Evolutionary conservation across 2,329 filamentous ascomycete species (phyloP).

Genomic region (Corniculantispora saksenae): DNA sequence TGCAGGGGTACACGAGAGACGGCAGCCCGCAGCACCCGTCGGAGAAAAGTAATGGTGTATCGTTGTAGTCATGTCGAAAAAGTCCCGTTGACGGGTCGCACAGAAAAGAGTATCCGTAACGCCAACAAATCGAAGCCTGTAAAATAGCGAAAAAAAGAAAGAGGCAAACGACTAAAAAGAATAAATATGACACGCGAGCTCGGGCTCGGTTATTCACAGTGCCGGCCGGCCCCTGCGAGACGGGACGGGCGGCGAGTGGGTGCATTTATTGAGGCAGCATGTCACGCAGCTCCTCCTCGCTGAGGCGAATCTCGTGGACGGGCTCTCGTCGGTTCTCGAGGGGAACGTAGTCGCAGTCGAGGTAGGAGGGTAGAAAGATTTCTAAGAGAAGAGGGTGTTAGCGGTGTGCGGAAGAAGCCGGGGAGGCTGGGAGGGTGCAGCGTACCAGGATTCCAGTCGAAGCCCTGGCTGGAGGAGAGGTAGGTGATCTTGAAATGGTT

Average conservation of each 20-base stretch:
- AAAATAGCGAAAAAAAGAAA: background rate
- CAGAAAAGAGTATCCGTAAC: constrained; percentile 1
- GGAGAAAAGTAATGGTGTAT: constrained; percentile 5
- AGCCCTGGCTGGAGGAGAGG: constrained; percentile 76
- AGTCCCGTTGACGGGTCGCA: background rate
- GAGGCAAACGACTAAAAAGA: background rate
- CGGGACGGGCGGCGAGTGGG: background rate
- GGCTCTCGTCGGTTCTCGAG: constrained; percentile 76
- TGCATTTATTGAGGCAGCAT: constrained; percentile 61
- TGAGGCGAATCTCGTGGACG: constrained; percentile 75
- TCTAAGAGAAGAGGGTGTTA: constrained; percentile 46
- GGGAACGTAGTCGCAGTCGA: constrained; percentile 72
- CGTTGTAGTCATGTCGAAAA: constrained; percentile 14
- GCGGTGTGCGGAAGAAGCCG: constrained; percentile 8
- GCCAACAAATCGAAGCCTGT: constrained; percentile 2
- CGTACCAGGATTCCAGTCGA: constrained; percentile 78
- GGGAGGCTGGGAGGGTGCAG: constrained; percentile 26
- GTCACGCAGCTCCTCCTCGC: constrained; percentile 71
- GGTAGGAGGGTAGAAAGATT: constrained; percentile 78
- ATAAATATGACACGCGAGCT: background rate
- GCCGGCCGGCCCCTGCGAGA: background rate
- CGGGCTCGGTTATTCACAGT: background rate
- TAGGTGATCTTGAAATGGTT: constrained; percentile 66
- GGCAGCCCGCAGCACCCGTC: constrained; percentile 2
- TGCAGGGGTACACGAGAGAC: background rate